These are phyloP conservation scores for Gossypium schwendimanii DNA, from an alignment of 441 rosid species.

Conservation along the genomic window DNA sequence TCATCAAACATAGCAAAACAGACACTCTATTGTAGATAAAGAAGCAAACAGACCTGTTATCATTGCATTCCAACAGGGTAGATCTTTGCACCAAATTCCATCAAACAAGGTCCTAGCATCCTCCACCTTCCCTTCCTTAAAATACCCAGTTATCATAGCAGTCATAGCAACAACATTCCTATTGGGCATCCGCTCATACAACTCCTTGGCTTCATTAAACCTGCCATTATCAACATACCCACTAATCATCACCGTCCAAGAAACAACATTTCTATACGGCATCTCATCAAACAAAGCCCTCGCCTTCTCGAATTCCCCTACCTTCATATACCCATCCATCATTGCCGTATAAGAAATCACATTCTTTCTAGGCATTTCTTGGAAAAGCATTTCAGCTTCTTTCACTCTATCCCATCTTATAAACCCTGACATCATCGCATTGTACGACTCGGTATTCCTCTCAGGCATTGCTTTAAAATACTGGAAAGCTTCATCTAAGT, in stretches of 20 bases:
- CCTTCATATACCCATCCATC: constrained; percentile 27
- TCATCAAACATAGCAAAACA: neutral
- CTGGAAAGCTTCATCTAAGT: constrained; percentile 18
- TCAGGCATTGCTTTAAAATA: constrained; percentile 28
- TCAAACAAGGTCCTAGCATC: constrained; percentile 28
- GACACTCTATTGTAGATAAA: neutral
- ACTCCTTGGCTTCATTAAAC: constrained; percentile 18
- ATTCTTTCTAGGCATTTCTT: constrained; percentile 22
- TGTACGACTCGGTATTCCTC: constrained; percentile 21
- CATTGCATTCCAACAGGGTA: constrained; percentile 21
- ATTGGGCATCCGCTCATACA: constrained; percentile 20
- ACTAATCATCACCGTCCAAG: constrained; percentile 31
- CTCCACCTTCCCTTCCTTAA: constrained; percentile 22
- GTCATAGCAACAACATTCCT: constrained; percentile 22
- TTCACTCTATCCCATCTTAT: constrained; percentile 19
- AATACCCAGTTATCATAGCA: constrained; percentile 18
- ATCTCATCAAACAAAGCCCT: constrained; percentile 24
- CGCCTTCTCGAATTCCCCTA: constrained; percentile 23
- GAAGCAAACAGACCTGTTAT: constrained; percentile 18
- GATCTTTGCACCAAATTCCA: constrained; percentile 19
- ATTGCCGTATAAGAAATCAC: constrained; percentile 32
- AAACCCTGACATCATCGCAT: constrained; percentile 30
- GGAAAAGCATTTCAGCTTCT: constrained; percentile 24
- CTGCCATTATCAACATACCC: constrained; percentile 25
- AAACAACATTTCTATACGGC: constrained; percentile 20